A percentile compares a stretch with the other conserved stretches of the same genome.
Evolutionary conservation across 495 filamentous ascomycete species (phyloP).

Genomic region (Penicillium angulare): DNA sequence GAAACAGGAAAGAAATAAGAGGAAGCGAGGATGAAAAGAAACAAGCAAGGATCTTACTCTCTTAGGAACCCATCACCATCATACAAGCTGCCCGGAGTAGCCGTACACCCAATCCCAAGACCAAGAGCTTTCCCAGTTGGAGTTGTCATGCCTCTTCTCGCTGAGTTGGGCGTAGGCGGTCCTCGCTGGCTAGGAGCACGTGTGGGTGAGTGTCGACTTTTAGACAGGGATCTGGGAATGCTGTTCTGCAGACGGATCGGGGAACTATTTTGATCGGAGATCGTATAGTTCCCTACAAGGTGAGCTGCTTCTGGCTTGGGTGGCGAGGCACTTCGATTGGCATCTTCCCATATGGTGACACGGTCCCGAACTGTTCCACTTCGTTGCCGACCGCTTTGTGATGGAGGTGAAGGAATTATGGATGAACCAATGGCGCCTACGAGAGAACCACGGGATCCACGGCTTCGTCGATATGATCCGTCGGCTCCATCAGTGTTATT

Average conservation of each 20-base stretch:
- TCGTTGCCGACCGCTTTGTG: background rate
- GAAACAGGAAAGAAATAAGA: background rate
- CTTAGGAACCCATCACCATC: constrained; percentile 50
- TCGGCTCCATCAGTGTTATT: constrained; percentile 14
- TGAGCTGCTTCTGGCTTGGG: constrained; percentile 3
- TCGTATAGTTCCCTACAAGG: constrained; percentile 9
- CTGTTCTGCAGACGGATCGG: constrained; percentile 6
- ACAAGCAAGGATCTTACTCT: constrained; percentile 26
- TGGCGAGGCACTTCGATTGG: constrained; percentile 18
- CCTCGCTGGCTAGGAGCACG: constrained; percentile 12
- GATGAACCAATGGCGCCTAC: constrained; percentile 7
- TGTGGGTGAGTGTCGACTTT: constrained; percentile 13
- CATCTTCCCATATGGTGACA: constrained; percentile 45
- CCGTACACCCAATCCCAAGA: constrained; percentile 29
- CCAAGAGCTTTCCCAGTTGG: constrained; percentile 35
- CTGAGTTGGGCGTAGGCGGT: constrained; percentile 15
- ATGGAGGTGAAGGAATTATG: background rate
- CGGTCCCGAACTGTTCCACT: constrained; percentile 18
- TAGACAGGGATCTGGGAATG: constrained; percentile 11
- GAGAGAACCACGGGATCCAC: constrained; percentile 8
- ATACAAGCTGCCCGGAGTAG: constrained; percentile 47
- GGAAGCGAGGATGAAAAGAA: background rate
- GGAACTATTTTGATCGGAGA: constrained; percentile 15
- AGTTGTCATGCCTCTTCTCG: constrained; percentile 27
- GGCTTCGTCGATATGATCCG: constrained; percentile 7